These are phyloP conservation scores for Calocybe gambosa DNA, from an alignment of 1,284 basidiomycete species.

Conservation along the genomic window DNA sequence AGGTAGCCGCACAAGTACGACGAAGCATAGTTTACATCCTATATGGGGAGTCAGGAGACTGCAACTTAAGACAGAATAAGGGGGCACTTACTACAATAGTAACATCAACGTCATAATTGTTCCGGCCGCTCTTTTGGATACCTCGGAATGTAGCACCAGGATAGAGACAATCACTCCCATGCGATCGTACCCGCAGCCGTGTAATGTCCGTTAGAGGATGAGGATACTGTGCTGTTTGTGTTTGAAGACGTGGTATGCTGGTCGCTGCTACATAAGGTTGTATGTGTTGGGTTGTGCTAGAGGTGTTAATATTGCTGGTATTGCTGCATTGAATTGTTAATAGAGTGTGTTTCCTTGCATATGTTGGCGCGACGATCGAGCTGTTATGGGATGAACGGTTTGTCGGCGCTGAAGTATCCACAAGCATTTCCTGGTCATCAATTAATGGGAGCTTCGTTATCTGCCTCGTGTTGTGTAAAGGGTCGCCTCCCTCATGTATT, in stretches of 20 bases:
- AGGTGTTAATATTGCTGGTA: slow-evolving; percentile 8
- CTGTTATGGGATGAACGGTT: slow-evolving; percentile 14
- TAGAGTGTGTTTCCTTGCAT: slow-evolving; percentile 19
- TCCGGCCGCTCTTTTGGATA: slow-evolving; percentile 79
- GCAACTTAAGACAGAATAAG: slow-evolving; percentile 5
- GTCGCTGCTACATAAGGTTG: slow-evolving; percentile 8
- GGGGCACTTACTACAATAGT: slow-evolving; percentile 63
- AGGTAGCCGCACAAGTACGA: slow-evolving; percentile 86
- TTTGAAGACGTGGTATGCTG: slow-evolving; percentile 8
- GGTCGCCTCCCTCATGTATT: slow-evolving; percentile 17
- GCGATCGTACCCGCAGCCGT: slow-evolving; percentile 64
- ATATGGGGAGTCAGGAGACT: not conserved
- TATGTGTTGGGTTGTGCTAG: slow-evolving; percentile 6
- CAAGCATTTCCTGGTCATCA: slow-evolving; percentile 14
- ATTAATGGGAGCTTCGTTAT: slow-evolving; percentile 16
- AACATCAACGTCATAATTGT: slow-evolving; percentile 81
- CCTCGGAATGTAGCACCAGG: slow-evolving; percentile 75
- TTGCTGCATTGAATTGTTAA: slow-evolving; percentile 19
- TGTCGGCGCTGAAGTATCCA: slow-evolving; percentile 11
- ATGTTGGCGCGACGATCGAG: slow-evolving; percentile 13
- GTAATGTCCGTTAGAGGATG: slow-evolving; percentile 69
- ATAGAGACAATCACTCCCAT: slow-evolving; percentile 74
- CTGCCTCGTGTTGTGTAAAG: slow-evolving; percentile 23
- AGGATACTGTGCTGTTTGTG: slow-evolving; percentile 17
- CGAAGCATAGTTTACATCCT: slow-evolving; percentile 79